Evolutionary conservation across 768 basidiomycete species (phyloP).

Genomic region (Lactarius akahatsu): DNA sequence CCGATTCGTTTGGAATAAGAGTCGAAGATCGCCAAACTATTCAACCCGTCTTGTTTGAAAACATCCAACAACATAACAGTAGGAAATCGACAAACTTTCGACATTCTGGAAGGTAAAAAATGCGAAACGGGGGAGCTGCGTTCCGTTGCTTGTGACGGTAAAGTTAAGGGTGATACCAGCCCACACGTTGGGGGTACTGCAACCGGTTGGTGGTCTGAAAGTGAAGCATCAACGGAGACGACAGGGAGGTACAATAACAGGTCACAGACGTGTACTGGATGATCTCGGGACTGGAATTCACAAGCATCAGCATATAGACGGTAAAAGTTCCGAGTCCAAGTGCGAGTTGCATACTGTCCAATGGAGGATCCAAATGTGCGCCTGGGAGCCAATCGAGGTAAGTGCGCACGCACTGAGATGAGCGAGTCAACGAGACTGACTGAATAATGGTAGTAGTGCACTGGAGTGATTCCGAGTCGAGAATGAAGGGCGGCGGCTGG

Average conservation of each 20-base stretch:
- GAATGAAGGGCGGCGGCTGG: constrained; percentile 69
- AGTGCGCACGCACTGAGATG: constrained; percentile 10
- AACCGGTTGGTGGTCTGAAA: constrained; percentile 68
- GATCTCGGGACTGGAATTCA: constrained; percentile 52
- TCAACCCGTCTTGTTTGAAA: background rate
- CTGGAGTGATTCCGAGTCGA: constrained; percentile 40
- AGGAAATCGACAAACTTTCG: constrained; percentile 53
- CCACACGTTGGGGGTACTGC: constrained; percentile 71
- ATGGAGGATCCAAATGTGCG: constrained; percentile 74
- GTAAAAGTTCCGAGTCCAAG: background rate
- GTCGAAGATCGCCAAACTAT: too few relatives aligned
- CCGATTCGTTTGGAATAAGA: too few relatives aligned
- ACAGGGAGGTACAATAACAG: background rate
- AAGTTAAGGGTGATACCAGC: constrained; percentile 73
- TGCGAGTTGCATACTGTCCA: constrained; percentile 48
- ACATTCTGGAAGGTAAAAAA: constrained; percentile 76
- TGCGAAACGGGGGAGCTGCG: constrained; percentile 70
- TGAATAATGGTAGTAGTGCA: constrained; percentile 68
- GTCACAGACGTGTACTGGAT: constrained; percentile 56
- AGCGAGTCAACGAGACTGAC: constrained; percentile 40
- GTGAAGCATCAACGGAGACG: background rate
- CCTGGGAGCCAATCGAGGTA: constrained; percentile 37
- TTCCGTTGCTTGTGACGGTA: constrained; percentile 75
- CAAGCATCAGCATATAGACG: background rate
- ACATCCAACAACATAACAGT: too few relatives aligned